Conservation (phyloP, 2,329 filamentous ascomycete genomes). For the Cercospora sp. region DNA sequence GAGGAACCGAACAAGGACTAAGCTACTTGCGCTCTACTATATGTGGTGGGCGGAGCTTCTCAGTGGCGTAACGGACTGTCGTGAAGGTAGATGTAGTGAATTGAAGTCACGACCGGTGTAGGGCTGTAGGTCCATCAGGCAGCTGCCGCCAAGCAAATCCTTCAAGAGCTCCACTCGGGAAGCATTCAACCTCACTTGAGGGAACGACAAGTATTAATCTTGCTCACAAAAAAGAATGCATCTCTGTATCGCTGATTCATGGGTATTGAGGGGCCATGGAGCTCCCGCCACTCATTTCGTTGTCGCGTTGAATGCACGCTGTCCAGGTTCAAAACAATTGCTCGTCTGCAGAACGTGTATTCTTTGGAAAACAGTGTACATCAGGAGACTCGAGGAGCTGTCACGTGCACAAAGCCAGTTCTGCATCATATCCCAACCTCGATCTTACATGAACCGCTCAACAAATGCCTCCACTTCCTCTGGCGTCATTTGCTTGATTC, state of each 20-base stretch:
- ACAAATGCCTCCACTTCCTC: neutral
- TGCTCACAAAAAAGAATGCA: too few species aligned
- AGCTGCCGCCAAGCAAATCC: slow-evolving; percentile 5
- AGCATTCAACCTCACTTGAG: neutral
- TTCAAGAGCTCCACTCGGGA: neutral
- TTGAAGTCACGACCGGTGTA: neutral
- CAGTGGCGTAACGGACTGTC: neutral
- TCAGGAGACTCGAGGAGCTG: neutral
- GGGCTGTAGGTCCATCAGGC: neutral
- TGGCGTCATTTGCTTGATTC: neutral
- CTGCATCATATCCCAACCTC: too few species aligned
- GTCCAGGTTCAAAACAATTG: too few species aligned
- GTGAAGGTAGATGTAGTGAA: neutral
- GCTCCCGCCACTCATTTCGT: too few species aligned
- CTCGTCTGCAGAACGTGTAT: too few species aligned
- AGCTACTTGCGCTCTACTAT: neutral
- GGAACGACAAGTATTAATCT: neutral
- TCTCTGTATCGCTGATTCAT: too few species aligned
- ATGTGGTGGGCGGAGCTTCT: neutral
- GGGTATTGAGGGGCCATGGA: too few species aligned
- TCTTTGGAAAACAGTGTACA: too few species aligned
- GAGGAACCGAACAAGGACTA: neutral
- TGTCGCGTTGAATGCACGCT: too few species aligned
- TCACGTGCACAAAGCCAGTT: neutral
- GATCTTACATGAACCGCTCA: neutral